Evolutionary conservation across 2,329 filamentous ascomycete genomes (phyloP).

Genomic region (Aspergillus sp.): DNA sequence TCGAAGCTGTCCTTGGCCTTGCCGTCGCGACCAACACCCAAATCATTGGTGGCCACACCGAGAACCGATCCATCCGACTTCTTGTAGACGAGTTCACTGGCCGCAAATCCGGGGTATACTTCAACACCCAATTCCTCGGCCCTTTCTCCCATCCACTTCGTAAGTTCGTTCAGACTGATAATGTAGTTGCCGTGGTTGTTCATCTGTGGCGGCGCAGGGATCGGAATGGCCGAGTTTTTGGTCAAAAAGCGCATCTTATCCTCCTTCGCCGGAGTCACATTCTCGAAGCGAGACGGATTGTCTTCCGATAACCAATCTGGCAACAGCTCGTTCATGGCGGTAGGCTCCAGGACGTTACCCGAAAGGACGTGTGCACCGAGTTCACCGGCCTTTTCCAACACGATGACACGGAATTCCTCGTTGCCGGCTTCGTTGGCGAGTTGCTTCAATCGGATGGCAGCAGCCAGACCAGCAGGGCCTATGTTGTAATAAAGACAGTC

Average conservation of each 20-base stretch:
- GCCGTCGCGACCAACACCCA: conserved; percentile 79
- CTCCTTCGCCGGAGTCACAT: conserved; percentile 76
- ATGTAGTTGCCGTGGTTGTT: conserved; percentile 98
- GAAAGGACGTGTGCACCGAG: conserved; percentile 93
- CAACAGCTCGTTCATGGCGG: conserved; percentile 82
- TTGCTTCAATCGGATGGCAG: conserved; percentile 93
- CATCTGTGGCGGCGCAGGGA: conserved; percentile 95
- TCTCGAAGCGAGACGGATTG: conserved; percentile 84
- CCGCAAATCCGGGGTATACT: conserved; percentile 93
- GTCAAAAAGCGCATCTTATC: conserved; percentile 96
- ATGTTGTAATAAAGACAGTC: conserved; percentile 8
- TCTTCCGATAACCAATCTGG: conserved; percentile 90
- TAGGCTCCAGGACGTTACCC: conserved; percentile 90
- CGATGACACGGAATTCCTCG: conserved; percentile 88
- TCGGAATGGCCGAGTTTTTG: conserved; percentile 71
- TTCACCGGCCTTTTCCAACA: conserved; percentile 94
- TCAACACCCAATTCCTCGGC: conserved; percentile 97
- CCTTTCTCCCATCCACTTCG: conserved; percentile 91
- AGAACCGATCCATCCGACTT: conserved; percentile 81
- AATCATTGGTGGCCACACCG: conserved; percentile 93
- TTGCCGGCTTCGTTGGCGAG: conserved; percentile 92
- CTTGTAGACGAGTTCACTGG: conserved; percentile 86
- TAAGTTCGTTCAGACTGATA: conserved; percentile 89
- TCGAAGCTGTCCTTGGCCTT: conserved; percentile 89
- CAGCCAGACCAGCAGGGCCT: conserved; percentile 88